Evolutionary conservation across 148 eudicot genomes (phyloP), one percentile per base, ranked within the genome.

Genomic region (Rhododendron williamsianum): DNA sequence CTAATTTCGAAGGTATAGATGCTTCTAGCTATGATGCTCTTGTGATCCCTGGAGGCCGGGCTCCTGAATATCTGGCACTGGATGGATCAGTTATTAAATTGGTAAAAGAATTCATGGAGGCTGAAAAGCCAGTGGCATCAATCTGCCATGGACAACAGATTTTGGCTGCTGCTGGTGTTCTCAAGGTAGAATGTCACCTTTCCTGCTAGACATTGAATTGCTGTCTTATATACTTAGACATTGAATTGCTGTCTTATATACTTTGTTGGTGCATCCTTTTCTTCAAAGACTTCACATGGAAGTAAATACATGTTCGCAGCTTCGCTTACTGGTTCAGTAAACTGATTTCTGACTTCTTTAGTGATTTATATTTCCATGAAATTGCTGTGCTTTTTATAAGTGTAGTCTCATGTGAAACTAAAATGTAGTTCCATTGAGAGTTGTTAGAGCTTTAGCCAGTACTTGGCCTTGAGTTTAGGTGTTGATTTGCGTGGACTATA

Each of bases 61-160:
- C 98, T 86, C 99, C 99, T 21, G 99, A 97, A 86, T 97, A 95
- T 85, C 92, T 95, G 71, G 96, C 99, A 56, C 89, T 97, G 89
- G 91, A 97, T 85, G 96, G 91, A 63, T 90, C 87, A 43, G 99
- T 97, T 82, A 82, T 97, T 49, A 82, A 91, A 45, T 35, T 97
- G 85, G 99, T 93, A 38, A 95, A 90, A 87, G 86, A 91, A 78
- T 97, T 97, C 89, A 94, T 94, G 98, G 93, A 90, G 84, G 86
- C 91, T 48, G 90, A 89, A 85, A 97, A 97, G 87, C 98, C 98
- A 82, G 91, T 97, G 82, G 99, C 99, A 87, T 97, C 99, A 81
- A 97, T 97, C 84, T 97, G 99, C 92, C 99, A 97, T 84, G 99
- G 99, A 52, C 99, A 97, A 88, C 99, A 97, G 92, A 94, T 97